phyloP scores from a whole-genome alignment of 257 asterid genomes.

The Rauvolfia tetraphylla region DNA sequence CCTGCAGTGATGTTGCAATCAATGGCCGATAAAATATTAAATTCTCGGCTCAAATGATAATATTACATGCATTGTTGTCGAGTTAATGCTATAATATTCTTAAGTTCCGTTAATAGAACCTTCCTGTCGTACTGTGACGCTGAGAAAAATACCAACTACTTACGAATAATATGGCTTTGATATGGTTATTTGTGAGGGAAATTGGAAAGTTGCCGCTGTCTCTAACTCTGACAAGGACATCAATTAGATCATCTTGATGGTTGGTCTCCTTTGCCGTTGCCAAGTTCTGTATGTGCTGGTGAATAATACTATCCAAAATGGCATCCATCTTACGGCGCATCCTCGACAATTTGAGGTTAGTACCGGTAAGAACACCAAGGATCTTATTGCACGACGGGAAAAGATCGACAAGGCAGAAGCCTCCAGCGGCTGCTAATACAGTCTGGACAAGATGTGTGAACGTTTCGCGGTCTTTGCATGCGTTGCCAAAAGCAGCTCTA shows the following conservation, averaged over 20 bases:
- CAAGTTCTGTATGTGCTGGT: neutral
- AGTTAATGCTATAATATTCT: no score
- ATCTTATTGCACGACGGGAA: conserved; percentile 4
- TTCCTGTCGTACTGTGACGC: no score
- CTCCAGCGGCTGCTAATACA: neutral
- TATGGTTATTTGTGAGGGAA: neutral
- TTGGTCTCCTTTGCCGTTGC: neutral
- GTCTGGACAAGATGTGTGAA: neutral
- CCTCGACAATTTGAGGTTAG: neutral
- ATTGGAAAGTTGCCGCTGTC: conserved; percentile 1
- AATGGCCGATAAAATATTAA: no score
- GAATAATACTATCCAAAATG: neutral
- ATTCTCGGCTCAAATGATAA: no score
- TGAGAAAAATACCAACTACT: no score
- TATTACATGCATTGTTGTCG: no score
- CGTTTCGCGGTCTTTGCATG: neutral
- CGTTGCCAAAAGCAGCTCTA: neutral
- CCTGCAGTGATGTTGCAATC: no score
- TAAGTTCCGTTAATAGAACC: no score
- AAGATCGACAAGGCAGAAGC: neutral
- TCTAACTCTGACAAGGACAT: neutral
- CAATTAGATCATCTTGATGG: conserved; percentile 5
- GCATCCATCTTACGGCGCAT: neutral
- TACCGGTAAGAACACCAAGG: neutral
- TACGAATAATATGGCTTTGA: no score